Evolutionary conservation across 345 rosid species (phyloP).

Genomic region (Arabis hirsuta): DNA sequence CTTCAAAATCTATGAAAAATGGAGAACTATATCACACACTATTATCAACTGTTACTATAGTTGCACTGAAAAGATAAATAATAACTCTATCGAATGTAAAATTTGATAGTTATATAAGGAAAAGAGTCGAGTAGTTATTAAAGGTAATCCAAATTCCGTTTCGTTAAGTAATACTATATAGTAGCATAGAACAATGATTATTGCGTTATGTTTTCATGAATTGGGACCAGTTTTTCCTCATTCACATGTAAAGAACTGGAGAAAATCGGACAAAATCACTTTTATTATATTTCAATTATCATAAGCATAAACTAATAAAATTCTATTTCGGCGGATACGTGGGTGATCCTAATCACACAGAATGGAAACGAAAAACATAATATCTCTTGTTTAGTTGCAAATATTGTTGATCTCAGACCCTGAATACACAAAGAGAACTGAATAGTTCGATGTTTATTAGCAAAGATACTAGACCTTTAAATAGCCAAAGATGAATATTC

Average conservation of each 20-base stretch:
- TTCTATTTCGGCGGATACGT: neutral
- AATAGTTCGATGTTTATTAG: no score
- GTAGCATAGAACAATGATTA: neutral
- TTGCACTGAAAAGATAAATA: neutral
- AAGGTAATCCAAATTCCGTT: neutral
- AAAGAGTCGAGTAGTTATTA: neutral
- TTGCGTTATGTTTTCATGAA: neutral
- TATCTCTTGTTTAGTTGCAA: neutral
- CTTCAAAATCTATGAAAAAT: no score
- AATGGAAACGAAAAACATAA: constrained; percentile 15
- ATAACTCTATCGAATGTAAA: neutral
- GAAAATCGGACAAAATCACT: constrained; percentile 29
- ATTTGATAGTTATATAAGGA: neutral
- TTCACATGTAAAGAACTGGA: constrained; percentile 16
- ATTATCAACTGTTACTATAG: neutral
- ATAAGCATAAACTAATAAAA: constrained; percentile 28
- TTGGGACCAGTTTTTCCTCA: constrained; percentile 12
- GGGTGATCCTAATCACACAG: constrained; percentile 24
- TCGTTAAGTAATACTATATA: neutral
- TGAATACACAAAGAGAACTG: no score
- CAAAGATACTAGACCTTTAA: no score
- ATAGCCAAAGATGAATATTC: no score
- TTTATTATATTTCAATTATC: constrained; percentile 28
- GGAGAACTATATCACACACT: no score
- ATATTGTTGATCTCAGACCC: neutral